Percentiles rank a stretch among this genome's conserved stretches.
Conservation (phyloP, 192 early-diverging fungal species). For the Coemansia sp. region DNA sequence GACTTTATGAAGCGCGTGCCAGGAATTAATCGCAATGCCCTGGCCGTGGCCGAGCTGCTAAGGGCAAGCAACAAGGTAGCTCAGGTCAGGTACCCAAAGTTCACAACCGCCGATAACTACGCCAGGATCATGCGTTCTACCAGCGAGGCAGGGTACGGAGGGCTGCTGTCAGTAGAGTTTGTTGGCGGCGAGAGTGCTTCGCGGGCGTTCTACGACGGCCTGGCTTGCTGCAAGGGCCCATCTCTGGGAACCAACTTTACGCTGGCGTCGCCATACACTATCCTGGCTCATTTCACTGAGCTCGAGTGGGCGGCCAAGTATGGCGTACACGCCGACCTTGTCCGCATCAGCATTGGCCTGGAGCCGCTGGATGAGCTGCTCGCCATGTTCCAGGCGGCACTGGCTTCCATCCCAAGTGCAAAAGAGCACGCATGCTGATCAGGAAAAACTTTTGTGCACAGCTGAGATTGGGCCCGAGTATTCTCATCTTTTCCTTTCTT, state of each 20-base stretch:
- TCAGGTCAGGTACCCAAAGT: slow-evolving; percentile 85
- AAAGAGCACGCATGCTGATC: background rate
- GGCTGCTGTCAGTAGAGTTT: slow-evolving; percentile 83
- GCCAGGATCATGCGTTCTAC: slow-evolving; percentile 58
- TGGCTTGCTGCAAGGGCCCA: slow-evolving; percentile 89
- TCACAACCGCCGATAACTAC: slow-evolving; percentile 71
- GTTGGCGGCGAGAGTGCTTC: slow-evolving; percentile 58
- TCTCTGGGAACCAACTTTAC: slow-evolving; percentile 98
- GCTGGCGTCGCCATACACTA: slow-evolving; percentile 90
- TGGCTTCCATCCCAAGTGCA: slow-evolving; percentile 57
- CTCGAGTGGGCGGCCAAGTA: slow-evolving; percentile 89
- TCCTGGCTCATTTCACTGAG: slow-evolving; percentile 93
- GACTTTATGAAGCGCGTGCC: slow-evolving; percentile 75
- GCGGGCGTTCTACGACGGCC: slow-evolving; percentile 75
- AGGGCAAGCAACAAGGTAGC: slow-evolving; percentile 68
- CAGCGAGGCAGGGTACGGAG: slow-evolving; percentile 77
- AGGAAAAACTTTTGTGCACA: slow-evolving; percentile 1
- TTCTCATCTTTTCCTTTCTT: background rate
- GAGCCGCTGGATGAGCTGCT: slow-evolving; percentile 75
- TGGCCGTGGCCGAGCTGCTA: slow-evolving; percentile 75
- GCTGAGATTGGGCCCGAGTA: background rate
- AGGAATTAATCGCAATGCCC: slow-evolving; percentile 80
- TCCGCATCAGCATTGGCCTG: slow-evolving; percentile 89
- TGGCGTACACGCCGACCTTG: slow-evolving; percentile 73
- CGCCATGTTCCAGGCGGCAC: slow-evolving; percentile 70